A percentile compares a stretch with the other conserved stretches of the same genome.
Conservation (phyloP, 176 grass and related monocot species). For the maize (Zea mays) region DNA sequence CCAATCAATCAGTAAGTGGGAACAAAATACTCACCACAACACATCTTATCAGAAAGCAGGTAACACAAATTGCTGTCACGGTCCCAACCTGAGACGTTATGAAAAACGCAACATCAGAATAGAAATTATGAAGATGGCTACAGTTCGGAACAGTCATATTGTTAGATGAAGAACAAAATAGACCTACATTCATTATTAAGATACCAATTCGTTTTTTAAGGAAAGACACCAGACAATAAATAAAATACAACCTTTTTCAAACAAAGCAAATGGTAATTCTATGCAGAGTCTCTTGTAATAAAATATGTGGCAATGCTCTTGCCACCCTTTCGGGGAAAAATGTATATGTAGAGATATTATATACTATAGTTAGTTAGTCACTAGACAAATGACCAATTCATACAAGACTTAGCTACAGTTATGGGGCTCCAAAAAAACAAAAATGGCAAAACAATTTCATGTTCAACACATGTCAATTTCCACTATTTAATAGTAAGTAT, state of each 20-base stretch:
- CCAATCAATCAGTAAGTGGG: conserved; percentile 1
- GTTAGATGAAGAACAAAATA: not conserved
- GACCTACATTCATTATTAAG: not conserved
- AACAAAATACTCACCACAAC: conserved; percentile 70
- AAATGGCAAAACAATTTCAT: not conserved
- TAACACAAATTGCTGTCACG: conserved; percentile 83
- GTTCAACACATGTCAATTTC: not conserved
- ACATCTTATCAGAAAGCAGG: conserved; percentile 95
- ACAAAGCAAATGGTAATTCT: not conserved
- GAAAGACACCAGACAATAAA: not conserved
- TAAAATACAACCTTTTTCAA: not conserved
- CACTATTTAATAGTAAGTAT: not conserved
- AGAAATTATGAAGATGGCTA: not conserved
- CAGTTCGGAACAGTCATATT: not conserved
- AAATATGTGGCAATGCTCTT: not conserved
- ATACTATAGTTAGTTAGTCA: not conserved
- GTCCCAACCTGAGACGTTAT: conserved; percentile 72
- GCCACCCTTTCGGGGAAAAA: not conserved
- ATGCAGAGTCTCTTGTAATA: not conserved
- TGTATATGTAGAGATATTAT: not conserved
- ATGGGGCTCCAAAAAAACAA: not conserved
- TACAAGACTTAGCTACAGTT: not conserved
- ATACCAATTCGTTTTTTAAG: not conserved
- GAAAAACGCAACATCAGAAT: conserved; percentile 25
- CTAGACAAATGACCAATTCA: not conserved